A percentile compares a stretch with the other conserved stretches of the same genome.
Evolutionary conservation across 805 yeast genomes (phyloP).

Genomic region (Starmera pachycereana): DNA sequence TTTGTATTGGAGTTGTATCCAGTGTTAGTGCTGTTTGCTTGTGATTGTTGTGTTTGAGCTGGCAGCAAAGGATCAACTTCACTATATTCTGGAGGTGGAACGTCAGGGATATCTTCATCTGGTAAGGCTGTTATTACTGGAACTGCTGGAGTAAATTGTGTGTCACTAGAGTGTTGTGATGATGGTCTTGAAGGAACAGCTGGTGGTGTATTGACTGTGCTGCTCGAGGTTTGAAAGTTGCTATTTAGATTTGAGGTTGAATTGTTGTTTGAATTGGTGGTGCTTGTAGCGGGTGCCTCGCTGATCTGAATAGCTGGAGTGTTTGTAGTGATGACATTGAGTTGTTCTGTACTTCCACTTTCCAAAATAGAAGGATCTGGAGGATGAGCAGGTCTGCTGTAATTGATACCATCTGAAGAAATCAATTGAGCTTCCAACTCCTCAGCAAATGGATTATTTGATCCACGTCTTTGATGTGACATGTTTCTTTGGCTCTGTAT

Average conservation of each 20-base stretch:
- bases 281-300: too few relatives aligned
- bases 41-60: slow-evolving; percentile 1
- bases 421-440: slow-evolving; percentile 2
- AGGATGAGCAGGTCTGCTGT: not conserved
- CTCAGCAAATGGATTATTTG: slow-evolving; percentile 7
- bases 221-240: too few relatives aligned
- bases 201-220: too few relatives aligned
- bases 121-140: not conserved
- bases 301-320: not conserved
- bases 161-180: too few relatives aligned
- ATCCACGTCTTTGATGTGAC: too few relatives aligned
- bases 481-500: too few relatives aligned
- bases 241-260: too few relatives aligned
- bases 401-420: not conserved
- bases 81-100: slow-evolving; percentile 28
- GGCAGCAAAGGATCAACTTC: slow-evolving; percentile 19
- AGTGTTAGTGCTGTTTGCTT: slow-evolving; percentile 2
- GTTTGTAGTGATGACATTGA: not conserved
- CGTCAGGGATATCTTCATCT: slow-evolving; percentile 9
- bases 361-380: not conserved
- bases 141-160: too few relatives aligned
- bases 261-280: too few relatives aligned
- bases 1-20: not conserved
- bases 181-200: too few relatives aligned
- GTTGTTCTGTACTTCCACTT: not conserved